Evolutionary conservation across 2,329 filamentous ascomycete species (phyloP).

Genomic region (Aureobasidium musti): DNA sequence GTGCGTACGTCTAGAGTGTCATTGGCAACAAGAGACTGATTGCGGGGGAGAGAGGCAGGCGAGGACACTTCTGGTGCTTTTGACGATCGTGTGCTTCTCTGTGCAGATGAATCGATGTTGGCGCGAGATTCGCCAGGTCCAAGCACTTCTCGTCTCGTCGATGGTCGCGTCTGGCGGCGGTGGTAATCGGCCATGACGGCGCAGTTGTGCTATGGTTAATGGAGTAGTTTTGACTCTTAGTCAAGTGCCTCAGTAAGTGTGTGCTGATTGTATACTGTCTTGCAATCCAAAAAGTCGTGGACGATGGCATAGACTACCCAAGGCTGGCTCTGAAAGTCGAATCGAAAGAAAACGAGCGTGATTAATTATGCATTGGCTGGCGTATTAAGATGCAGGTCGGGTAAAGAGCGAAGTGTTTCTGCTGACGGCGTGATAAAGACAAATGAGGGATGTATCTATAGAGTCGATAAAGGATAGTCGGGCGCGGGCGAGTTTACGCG

Average conservation of each 20-base stretch:
- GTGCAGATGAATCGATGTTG: constrained; percentile 30
- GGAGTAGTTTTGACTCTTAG: neutral
- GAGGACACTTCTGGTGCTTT: constrained; percentile 32
- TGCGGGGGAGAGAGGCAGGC: constrained; percentile 42
- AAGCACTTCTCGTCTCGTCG: constrained; percentile 30
- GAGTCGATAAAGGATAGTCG: constrained; percentile 26
- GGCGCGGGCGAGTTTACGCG: constrained; percentile 1
- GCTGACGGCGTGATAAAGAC: constrained; percentile 12
- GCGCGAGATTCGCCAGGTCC: constrained; percentile 32
- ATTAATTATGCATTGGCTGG: constrained; percentile 28
- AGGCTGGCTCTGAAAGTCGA: neutral
- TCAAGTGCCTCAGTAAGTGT: neutral
- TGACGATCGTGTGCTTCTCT: constrained; percentile 25
- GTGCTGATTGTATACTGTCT: constrained; percentile 5
- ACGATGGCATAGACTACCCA: neutral
- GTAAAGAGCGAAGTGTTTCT: constrained; percentile 17
- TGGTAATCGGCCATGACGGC: constrained; percentile 21
- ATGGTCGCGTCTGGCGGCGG: constrained; percentile 17
- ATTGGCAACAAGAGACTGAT: constrained; percentile 50
- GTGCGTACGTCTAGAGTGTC: constrained; percentile 47
- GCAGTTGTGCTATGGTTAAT: neutral
- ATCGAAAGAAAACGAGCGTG: constrained; percentile 20
- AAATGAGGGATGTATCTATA: constrained; percentile 23
- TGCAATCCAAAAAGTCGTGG: constrained; percentile 7
- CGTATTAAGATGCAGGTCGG: constrained; percentile 24